phyloP scores from a whole-genome alignment of 176 grass and related monocot genomes.

The Aechmea fasciata region DNA sequence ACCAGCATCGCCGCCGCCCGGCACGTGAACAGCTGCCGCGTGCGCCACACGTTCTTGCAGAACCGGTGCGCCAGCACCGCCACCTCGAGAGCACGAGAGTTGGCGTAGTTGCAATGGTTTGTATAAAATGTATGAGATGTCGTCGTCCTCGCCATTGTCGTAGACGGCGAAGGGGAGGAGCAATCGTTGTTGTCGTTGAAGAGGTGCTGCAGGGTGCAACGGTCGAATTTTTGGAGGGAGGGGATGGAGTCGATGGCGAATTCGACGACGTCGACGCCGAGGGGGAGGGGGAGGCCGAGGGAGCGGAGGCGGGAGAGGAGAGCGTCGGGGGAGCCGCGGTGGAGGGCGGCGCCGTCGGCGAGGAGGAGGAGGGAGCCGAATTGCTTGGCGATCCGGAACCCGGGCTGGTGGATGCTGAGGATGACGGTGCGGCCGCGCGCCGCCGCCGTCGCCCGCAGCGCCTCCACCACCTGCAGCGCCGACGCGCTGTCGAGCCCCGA shows the following conservation, averaged over 20 bases:
- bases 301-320: conserved; percentile 27
- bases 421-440: conserved; percentile 40
- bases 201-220: conserved; percentile 72
- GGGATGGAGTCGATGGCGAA: conserved; percentile 65
- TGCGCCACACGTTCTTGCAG: conserved; percentile 66
- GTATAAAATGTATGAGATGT: background rate
- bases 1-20: conserved; percentile 48
- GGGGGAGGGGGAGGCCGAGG: conserved; percentile 34
- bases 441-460: conserved; percentile 48
- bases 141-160: background rate
- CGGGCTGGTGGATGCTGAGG: conserved; percentile 71
- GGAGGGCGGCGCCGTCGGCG: conserved; percentile 44
- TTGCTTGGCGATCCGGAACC: conserved; percentile 54
- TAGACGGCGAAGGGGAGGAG: background rate
- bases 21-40: conserved; percentile 55
- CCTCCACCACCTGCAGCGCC: conserved; percentile 49
- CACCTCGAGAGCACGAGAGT: conserved; percentile 44
- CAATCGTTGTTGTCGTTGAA: conserved; percentile 47
- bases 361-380: conserved; percentile 58
- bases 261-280: conserved; percentile 51
- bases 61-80: conserved; percentile 46
- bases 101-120: conserved; percentile 25
- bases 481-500: conserved; percentile 74
- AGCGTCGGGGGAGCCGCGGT: conserved; percentile 50
- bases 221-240: conserved; percentile 26